These are phyloP conservation scores for Amanita rubescens DNA, from an alignment of 768 basidiomycete species.

Conservation along the genomic window DNA sequence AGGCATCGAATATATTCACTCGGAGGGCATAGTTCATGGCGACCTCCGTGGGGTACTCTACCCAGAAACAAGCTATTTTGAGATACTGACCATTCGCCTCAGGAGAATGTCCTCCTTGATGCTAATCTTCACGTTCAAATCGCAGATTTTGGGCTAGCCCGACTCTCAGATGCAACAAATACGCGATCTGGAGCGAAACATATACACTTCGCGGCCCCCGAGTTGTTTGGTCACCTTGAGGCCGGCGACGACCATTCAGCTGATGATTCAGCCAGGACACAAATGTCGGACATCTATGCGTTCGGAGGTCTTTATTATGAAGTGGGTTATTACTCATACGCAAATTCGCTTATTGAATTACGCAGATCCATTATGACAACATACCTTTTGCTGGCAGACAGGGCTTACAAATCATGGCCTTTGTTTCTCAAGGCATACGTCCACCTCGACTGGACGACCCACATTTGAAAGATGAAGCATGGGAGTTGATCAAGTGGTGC, in stretches of 20 bases:
- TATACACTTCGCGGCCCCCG: neutral
- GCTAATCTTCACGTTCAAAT: neutral
- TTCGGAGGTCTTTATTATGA: conserved; percentile 1
- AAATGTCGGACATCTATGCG: neutral
- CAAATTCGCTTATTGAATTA: no score
- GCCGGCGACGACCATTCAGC: neutral
- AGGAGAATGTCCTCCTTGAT: neutral
- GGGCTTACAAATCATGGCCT: neutral
- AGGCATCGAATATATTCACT: neutral
- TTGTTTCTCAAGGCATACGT: neutral
- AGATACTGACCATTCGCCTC: neutral
- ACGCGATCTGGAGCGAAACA: neutral
- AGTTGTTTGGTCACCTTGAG: neutral
- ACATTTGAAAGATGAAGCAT: neutral
- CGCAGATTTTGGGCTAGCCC: neutral
- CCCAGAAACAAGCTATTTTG: neutral
- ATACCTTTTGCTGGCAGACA: neutral
- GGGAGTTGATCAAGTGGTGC: neutral
- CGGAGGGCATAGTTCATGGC: neutral
- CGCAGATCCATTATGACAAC: neutral
- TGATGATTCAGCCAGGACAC: neutral
- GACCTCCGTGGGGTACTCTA: neutral
- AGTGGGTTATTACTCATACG: neutral
- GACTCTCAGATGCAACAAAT: neutral
- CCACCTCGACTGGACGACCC: neutral